phyloP scores from a whole-genome alignment of 2,329 filamentous ascomycete species.

The Aspergillus eucalypticola region DNA sequence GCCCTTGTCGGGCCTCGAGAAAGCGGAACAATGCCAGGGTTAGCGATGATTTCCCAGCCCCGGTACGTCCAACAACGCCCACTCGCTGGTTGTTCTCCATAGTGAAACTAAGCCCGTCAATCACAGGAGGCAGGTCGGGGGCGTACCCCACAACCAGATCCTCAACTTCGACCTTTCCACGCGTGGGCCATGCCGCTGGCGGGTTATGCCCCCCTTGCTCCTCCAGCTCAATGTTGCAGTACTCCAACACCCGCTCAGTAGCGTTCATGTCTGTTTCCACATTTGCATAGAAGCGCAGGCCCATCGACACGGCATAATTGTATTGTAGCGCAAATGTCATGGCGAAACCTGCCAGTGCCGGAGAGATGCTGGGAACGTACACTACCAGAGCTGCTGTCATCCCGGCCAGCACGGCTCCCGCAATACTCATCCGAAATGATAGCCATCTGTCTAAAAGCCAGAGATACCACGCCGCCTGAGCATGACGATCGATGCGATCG shows the following conservation, averaged over 20 bases:
- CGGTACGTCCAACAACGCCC: conserved; percentile 32
- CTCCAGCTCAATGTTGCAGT: conserved; percentile 68
- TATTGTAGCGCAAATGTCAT: conserved; percentile 74
- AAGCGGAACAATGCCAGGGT: conserved; percentile 27
- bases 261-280: conserved; percentile 79
- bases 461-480: conserved; percentile 64
- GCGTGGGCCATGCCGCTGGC: conserved; percentile 72
- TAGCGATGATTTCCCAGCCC: conserved; percentile 31
- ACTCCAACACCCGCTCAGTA: conserved; percentile 74
- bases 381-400: conserved; percentile 67
- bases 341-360: conserved; percentile 73
- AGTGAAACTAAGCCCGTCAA: conserved; percentile 24
- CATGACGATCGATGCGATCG: conserved; percentile 65
- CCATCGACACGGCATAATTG: conserved; percentile 65
- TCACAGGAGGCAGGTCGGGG: conserved; percentile 58
- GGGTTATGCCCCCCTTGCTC: conserved; percentile 61
- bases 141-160: conserved; percentile 72
- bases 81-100: conserved; percentile 27
- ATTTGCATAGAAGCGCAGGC: conserved; percentile 68
- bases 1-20: conserved; percentile 19
- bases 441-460: conserved; percentile 78
- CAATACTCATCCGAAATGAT: conserved; percentile 70
- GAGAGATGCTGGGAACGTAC: conserved; percentile 61
- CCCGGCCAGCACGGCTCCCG: conserved; percentile 69
- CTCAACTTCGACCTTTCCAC: conserved; percentile 70